phyloP scores from a whole-genome alignment of 768 basidiomycete species.

The Tephrocybe sp. region DNA sequence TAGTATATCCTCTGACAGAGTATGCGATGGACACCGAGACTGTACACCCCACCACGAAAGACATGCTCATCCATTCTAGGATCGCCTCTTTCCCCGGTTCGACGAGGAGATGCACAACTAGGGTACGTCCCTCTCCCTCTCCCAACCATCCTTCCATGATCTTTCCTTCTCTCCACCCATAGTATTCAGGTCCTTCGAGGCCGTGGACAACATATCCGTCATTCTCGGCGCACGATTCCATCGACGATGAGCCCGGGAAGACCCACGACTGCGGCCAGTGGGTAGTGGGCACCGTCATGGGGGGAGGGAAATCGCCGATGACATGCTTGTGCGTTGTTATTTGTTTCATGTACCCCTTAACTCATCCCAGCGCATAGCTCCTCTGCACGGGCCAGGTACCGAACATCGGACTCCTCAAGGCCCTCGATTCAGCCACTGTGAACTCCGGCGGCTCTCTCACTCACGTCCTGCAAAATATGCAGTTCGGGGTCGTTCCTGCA shows the following conservation, averaged over 20 bases:
- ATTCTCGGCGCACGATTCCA: conserved; percentile 55
- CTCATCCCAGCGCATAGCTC: conserved; percentile 35
- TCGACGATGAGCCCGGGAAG: conserved; percentile 26
- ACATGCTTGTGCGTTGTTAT: conserved; percentile 44
- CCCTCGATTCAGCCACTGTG: conserved; percentile 41
- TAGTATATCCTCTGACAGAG: no score
- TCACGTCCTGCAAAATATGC: conserved; percentile 52
- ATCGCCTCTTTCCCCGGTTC: not conserved
- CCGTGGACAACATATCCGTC: conserved; percentile 41
- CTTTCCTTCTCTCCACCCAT: not conserved
- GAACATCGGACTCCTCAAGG: conserved; percentile 49
- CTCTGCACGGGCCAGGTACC: conserved; percentile 63
- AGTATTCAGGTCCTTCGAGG: conserved; percentile 40
- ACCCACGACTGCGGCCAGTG: conserved; percentile 26
- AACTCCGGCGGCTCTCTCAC: conserved; percentile 37
- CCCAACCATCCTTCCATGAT: not conserved
- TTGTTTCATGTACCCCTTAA: no score
- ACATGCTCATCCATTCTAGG: no score
- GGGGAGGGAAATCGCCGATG: conserved; percentile 50
- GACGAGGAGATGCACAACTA: not conserved
- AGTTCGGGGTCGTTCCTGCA: conserved; percentile 33
- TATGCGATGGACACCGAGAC: no score
- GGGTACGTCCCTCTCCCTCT: not conserved
- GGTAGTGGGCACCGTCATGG: conserved; percentile 46
- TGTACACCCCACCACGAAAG: no score